These are phyloP conservation scores for Ophiosphaerella narmari DNA, from an alignment of 2,329 filamentous ascomycete genomes.

Conservation along the genomic window DNA sequence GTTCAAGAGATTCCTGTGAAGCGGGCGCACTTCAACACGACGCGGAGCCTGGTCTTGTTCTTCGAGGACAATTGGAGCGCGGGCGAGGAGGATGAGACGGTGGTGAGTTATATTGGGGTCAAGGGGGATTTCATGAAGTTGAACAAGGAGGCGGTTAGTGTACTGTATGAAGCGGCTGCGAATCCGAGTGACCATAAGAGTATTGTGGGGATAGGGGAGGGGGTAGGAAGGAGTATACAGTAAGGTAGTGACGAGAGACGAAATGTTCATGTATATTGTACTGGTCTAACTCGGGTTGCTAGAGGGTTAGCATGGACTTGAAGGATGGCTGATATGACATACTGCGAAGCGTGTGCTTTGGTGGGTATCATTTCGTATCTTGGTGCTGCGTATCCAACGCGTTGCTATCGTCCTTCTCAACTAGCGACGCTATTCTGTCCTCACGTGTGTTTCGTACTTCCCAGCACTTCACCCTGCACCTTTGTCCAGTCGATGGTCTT, in stretches of 20 bases:
- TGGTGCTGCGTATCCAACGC: conserved; percentile 5
- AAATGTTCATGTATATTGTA: not conserved
- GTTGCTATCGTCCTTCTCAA: not conserved
- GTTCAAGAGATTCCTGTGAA: conserved; percentile 87
- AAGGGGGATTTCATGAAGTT: conserved; percentile 92
- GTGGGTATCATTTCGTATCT: conserved; percentile 18
- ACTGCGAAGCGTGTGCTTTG: conserved; percentile 17
- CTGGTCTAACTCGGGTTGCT: too few species aligned
- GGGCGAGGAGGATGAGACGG: conserved; percentile 78
- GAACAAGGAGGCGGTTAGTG: conserved; percentile 79
- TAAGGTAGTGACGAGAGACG: conserved; percentile 10
- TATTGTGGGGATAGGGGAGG: conserved; percentile 45
- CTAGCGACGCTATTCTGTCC: not conserved
- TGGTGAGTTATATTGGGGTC: conserved; percentile 84
- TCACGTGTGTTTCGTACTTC: conserved; percentile 74
- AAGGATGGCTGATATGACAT: conserved; percentile 9
- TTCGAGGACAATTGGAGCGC: conserved; percentile 85
- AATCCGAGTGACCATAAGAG: conserved; percentile 84
- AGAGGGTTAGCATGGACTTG: conserved; percentile 13
- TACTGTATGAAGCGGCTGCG: conserved; percentile 91
- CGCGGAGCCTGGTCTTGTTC: conserved; percentile 82
- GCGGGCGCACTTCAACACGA: conserved; percentile 84
- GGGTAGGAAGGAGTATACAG: conserved; percentile 43
- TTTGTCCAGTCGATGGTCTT: conserved; percentile 89
- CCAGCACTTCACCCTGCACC: conserved; percentile 83